A percentile compares a stretch with the other conserved stretches of the same genome.
Conservation (phyloP, 176 grass and related monocot genomes). For the Cymbopogon citratus region DNA sequence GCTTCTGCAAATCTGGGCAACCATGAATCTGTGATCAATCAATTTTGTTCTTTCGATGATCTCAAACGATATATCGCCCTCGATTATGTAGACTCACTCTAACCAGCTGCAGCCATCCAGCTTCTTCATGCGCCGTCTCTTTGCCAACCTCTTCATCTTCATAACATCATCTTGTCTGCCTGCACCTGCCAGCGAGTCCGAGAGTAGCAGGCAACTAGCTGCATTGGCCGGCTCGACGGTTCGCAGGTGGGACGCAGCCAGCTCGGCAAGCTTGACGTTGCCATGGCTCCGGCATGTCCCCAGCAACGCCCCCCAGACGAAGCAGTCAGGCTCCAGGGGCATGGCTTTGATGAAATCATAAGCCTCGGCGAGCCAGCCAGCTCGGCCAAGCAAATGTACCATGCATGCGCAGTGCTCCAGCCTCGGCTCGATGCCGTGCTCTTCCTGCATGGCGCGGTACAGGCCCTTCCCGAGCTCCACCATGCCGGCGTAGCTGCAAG, state of each 20-base stretch:
- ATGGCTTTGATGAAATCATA: constrained; percentile 46
- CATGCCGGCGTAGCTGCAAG: constrained; percentile 59
- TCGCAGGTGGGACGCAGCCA: constrained; percentile 30
- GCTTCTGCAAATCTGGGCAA: neutral
- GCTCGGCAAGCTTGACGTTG: constrained; percentile 42
- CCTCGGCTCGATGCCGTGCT: constrained; percentile 38
- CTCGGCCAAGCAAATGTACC: constrained; percentile 56
- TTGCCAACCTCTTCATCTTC: constrained; percentile 45
- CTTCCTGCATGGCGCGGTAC: constrained; percentile 45
- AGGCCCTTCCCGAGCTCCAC: constrained; percentile 35
- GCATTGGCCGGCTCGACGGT: constrained; percentile 47
- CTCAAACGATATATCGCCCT: neutral
- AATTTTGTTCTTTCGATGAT: neutral
- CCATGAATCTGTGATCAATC: neutral
- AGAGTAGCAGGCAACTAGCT: constrained; percentile 39
- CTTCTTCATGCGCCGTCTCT: constrained; percentile 41
- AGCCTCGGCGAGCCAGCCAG: constrained; percentile 44
- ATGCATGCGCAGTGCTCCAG: constrained; percentile 72
- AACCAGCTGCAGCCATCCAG: constrained; percentile 52
- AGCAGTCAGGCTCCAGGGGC: constrained; percentile 55
- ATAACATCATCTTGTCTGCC: constrained; percentile 33
- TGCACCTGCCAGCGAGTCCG: constrained; percentile 23
- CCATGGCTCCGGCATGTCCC: constrained; percentile 58
- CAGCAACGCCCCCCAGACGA: constrained; percentile 65
- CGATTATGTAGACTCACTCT: neutral